A percentile compares a stretch with the other conserved stretches of the same genome.
These are phyloP conservation scores for Pelargonium fulgidum DNA, from an alignment of 441 rosid species.

Conservation along the genomic window DNA sequence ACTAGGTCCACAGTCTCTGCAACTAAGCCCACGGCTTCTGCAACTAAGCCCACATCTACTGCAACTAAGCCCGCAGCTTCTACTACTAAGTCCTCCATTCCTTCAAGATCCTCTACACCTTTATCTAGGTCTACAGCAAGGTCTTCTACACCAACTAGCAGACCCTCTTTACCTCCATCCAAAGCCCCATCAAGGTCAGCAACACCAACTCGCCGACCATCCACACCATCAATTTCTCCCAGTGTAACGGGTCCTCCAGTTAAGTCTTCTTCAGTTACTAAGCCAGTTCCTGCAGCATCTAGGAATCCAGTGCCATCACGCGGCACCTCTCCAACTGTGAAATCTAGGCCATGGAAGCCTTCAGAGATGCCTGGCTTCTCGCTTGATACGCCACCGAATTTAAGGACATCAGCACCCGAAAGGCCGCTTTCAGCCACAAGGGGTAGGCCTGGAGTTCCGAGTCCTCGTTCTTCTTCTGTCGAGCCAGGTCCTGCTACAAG, in stretches of 20 bases:
- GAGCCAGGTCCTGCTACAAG: conserved; percentile 66
- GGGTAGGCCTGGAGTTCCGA: conserved; percentile 92
- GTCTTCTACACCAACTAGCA: conserved; percentile 79
- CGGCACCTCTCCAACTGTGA: conserved; percentile 66
- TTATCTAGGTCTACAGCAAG: conserved; percentile 22
- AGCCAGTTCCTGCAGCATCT: conserved; percentile 37
- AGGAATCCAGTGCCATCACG: conserved; percentile 53
- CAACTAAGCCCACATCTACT: neutral
- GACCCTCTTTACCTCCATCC: conserved; percentile 61
- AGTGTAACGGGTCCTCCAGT: conserved; percentile 43
- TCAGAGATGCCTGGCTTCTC: conserved; percentile 98
- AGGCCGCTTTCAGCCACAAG: conserved; percentile 88
- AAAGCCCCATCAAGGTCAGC: conserved; percentile 65
- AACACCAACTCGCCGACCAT: conserved; percentile 75
- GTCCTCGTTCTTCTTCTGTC: conserved; percentile 75
- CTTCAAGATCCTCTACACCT: conserved; percentile 3
- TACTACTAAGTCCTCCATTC: conserved; percentile 39
- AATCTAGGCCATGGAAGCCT: conserved; percentile 91
- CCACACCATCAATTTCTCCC: conserved; percentile 47
- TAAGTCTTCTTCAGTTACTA: conserved; percentile 48
- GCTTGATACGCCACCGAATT: conserved; percentile 88
- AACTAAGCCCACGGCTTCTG: conserved; percentile 7
- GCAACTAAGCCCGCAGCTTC: conserved; percentile 41
- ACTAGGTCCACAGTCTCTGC: conserved; percentile 29
- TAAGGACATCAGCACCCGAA: conserved; percentile 73